Conservation (phyloP, 2,329 filamentous ascomycete genomes). For the Catunica adiposa region DNA sequence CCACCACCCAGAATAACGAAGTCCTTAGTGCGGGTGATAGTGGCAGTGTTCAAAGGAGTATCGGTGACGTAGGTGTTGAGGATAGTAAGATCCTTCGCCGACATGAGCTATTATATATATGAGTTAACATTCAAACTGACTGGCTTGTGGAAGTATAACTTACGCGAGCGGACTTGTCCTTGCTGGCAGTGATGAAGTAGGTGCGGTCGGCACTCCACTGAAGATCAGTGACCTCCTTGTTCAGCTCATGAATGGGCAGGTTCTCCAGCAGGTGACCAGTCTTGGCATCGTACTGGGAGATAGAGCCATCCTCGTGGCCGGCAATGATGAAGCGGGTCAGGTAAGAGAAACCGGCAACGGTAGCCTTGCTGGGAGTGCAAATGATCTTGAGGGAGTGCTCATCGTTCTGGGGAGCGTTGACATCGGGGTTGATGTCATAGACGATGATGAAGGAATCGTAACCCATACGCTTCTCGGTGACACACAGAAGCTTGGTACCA, state of each 20-base stretch:
- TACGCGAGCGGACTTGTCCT: slow-evolving; percentile 94
- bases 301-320: slow-evolving; percentile 87
- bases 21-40: slow-evolving; percentile 89
- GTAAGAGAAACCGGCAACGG: slow-evolving; percentile 93
- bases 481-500: slow-evolving; percentile 73
- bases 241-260: slow-evolving; percentile 66
- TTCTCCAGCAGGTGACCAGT: slow-evolving; percentile 70
- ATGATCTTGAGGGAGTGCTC: slow-evolving; percentile 77
- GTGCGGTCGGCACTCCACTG: slow-evolving; percentile 90
- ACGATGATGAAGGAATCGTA: slow-evolving; percentile 89
- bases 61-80: slow-evolving; percentile 87
- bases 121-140: background rate
- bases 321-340: slow-evolving; percentile 91
- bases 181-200: slow-evolving; percentile 95
- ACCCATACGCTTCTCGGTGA: slow-evolving; percentile 97
- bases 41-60: slow-evolving; percentile 89
- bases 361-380: slow-evolving; percentile 91
- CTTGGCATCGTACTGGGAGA: slow-evolving; percentile 87
- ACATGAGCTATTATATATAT: slow-evolving; percentile 44
- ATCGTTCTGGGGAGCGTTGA: slow-evolving; percentile 66
- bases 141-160: background rate
- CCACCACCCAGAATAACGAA: slow-evolving; percentile 96
- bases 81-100: slow-evolving; percentile 70
- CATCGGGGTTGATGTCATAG: slow-evolving; percentile 71
- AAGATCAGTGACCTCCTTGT: slow-evolving; percentile 72